A percentile compares a stretch with the other conserved stretches of the same genome.
Evolutionary conservation across 306 rosid genomes (phyloP).

Genomic region (Prosopis cineraria): DNA sequence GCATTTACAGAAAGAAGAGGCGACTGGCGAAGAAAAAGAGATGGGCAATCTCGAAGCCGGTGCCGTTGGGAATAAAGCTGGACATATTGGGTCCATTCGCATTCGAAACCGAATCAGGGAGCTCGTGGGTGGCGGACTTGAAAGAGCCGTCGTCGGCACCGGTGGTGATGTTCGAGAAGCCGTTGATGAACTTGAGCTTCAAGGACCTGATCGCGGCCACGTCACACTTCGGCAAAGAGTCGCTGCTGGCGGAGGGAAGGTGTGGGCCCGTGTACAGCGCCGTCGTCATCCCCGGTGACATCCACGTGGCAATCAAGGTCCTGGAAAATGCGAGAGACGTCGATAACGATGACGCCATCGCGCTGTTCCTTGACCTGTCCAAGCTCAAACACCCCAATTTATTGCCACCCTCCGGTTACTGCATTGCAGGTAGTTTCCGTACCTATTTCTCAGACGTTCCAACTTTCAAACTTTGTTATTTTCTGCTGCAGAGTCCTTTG

Average conservation of each 20-base stretch:
- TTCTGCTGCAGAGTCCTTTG: neutral
- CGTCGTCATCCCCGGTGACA: constrained; percentile 74
- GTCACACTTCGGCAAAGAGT: constrained; percentile 93
- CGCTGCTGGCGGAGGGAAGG: constrained; percentile 85
- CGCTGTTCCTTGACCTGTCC: constrained; percentile 60
- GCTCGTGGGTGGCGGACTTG: constrained; percentile 89
- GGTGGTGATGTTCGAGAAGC: constrained; percentile 95
- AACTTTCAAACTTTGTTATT: constrained; percentile 20
- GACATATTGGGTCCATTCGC: constrained; percentile 93
- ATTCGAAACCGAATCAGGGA: constrained; percentile 87
- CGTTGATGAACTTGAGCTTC: constrained; percentile 77
- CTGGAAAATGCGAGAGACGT: constrained; percentile 73
- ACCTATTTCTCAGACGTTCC: constrained; percentile 9
- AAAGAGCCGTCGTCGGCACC: constrained; percentile 81
- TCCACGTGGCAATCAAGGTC: constrained; percentile 95
- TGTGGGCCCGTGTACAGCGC: constrained; percentile 96
- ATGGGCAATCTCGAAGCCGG: constrained; percentile 94
- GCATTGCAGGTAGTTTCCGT: constrained; percentile 75
- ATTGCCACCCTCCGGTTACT: constrained; percentile 86
- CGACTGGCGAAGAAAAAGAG: constrained; percentile 51
- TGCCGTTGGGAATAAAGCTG: constrained; percentile 50
- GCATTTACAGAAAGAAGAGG: constrained; percentile 51
- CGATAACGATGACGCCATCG: constrained; percentile 57
- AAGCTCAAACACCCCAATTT: constrained; percentile 79
- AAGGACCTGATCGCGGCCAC: constrained; percentile 89